Base-by-base conservation (phyloP, 257 asterid species). In the Ajuga chamaepitys region DNA sequence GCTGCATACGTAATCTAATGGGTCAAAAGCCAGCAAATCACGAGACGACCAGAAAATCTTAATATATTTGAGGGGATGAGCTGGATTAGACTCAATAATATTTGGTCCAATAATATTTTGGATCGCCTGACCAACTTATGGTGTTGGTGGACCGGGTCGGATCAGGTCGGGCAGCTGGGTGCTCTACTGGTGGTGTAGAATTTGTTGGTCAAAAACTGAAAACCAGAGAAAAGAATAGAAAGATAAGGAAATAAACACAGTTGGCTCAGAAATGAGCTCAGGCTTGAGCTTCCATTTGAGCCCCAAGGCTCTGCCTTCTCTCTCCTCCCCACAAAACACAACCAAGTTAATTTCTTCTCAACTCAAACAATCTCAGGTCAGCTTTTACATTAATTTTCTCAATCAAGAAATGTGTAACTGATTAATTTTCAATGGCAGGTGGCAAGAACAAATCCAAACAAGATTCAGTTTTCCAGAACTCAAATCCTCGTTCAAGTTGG, bases 211-310 rank as follows among this genome's bases (percentile, higher is more conserved):
- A 21, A 45, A 45, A 57, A 38, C 62, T 57, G 47, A 60, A 62
- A 62, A 68, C 4, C 62, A 9, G 28, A 21, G 1, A 20, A 1
- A 35, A 16, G 13, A n/a, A n/a, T n/a, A 16, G 40, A 61, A 62
- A 47, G 84, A 77, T 75, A 79, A 75, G 81, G 44, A 41, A 76
- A 62, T 17, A 17, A 20, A n/a, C 55, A 64, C 73, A 71, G 34
- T 71, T 72, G 80, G 81, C 71, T 74, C 72, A 74, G 78, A 83
- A 74, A 85, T 87, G 95, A 68, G 68, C 72, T 75, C 87, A 42
- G n/a, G n/a, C n/a, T 44, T 84, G 78, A 74, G 82, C 84, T 76
- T 55, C 76, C 75, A 64, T 58, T n/a, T n/a, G n/a, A 64, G 81
- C 69, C 81, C 86, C 72, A 77, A 48, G 79, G 82, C 89, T 70